Percentiles rank a stretch among this genome's conserved stretches.
phyloP scores from a whole-genome alignment of 2,329 filamentous ascomycete species.

The Juglanconis juglandina region DNA sequence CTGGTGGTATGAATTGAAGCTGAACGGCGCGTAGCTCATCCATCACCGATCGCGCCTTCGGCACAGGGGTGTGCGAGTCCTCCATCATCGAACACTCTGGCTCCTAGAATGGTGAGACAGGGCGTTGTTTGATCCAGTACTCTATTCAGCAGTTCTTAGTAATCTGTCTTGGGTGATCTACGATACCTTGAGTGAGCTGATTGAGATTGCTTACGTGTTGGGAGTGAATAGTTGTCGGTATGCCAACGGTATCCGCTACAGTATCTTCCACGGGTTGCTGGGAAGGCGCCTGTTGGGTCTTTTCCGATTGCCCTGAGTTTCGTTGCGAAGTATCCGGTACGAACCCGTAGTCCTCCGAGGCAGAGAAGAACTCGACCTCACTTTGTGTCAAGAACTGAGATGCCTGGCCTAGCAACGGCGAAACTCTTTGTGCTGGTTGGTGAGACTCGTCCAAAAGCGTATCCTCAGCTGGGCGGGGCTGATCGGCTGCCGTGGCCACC shows the following conservation, averaged over 20 bases:
- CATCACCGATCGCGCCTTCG: constrained; percentile 2
- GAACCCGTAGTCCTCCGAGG: constrained; percentile 12
- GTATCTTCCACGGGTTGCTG: background rate
- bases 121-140: background rate
- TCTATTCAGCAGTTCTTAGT: background rate
- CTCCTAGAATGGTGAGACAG: background rate
- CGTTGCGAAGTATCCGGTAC: constrained; percentile 11
- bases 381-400: constrained; percentile 10
- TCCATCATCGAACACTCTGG: constrained; percentile 7
- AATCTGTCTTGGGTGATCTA: background rate
- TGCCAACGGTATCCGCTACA: background rate
- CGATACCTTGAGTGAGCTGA: background rate
- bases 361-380: constrained; percentile 13
- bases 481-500: background rate
- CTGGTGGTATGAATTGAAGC: constrained; percentile 7
- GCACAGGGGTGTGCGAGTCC: background rate
- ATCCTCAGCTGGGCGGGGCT: background rate
- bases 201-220: background rate
- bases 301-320: background rate
- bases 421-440: constrained; percentile 14
- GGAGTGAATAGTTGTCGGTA: background rate
- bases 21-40: constrained; percentile 13
- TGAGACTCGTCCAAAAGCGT: constrained; percentile 11
- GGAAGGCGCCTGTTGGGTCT: background rate
- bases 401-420: constrained; percentile 4